A percentile compares a stretch with the other conserved stretches of the same genome.
phyloP scores from a whole-genome alignment of 805 yeast genomes.

The Spathaspora hagerdaliae region DNA sequence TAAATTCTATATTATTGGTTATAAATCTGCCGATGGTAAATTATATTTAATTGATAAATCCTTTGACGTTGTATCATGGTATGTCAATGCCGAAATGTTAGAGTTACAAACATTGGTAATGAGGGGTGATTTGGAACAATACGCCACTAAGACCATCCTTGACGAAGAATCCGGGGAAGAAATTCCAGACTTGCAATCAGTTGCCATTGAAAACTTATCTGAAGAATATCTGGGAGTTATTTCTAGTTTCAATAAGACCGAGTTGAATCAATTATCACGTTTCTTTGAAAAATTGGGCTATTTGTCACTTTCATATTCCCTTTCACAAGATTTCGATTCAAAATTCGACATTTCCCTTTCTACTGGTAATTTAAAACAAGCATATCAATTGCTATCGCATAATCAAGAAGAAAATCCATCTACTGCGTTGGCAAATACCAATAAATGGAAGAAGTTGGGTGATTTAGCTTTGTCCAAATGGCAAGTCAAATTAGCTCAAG shows the following conservation, averaged over 20 bases:
- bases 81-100: constrained; percentile 76
- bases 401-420: constrained; percentile 47
- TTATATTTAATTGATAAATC: constrained; percentile 91
- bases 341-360: constrained; percentile 84
- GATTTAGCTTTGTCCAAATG: constrained; percentile 77
- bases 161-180: constrained; percentile 39
- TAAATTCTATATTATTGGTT: constrained; percentile 81
- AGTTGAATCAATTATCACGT: constrained; percentile 76
- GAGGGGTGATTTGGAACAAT: constrained; percentile 87
- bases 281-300: constrained; percentile 93
- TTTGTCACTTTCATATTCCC: constrained; percentile 73
- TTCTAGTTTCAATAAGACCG: constrained; percentile 60
- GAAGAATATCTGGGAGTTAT: constrained; percentile 46
- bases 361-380: constrained; percentile 67
- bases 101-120: constrained; percentile 95
- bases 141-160: constrained; percentile 22
- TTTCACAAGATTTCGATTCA: constrained; percentile 86
- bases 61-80: constrained; percentile 75
- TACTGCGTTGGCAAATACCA: constrained; percentile 26
- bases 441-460: constrained; percentile 88
- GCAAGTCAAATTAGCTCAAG: constrained; percentile 76
- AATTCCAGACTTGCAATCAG: constrained; percentile 32
- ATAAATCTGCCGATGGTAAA: constrained; percentile 84
- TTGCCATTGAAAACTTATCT: constrained; percentile 54
- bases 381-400: constrained; percentile 46